These are phyloP conservation scores for Scheffersomyces illinoinensis DNA, from an alignment of 1,139 yeast species.

Conservation along the genomic window DNA sequence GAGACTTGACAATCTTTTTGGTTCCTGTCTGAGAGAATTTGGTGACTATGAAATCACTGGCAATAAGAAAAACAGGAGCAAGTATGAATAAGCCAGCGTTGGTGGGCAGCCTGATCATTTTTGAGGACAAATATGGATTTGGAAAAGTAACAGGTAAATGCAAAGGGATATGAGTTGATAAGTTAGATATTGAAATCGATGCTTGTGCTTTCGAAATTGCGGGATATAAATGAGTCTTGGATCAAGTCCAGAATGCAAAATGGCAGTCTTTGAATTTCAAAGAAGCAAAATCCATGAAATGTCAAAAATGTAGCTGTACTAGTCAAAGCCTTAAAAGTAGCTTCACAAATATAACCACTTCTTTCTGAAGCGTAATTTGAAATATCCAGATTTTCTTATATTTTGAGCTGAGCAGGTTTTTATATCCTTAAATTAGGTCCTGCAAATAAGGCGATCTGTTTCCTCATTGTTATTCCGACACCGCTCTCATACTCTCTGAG, in stretches of 20 bases:
- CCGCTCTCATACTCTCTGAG: not conserved
- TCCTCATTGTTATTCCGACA: not conserved
- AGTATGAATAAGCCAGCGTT: constrained; percentile 17
- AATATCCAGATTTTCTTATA: not conserved
- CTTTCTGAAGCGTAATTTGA: not conserved
- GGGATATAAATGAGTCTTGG: not conserved
- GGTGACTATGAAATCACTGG: constrained; percentile 19
- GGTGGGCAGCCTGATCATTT: constrained; percentile 14
- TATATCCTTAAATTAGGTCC: not conserved
- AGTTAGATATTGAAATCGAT: not conserved
- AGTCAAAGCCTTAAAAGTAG: not conserved
- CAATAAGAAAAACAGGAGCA: constrained; percentile 19
- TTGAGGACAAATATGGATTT: not conserved
- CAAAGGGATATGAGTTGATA: constrained; percentile 4
- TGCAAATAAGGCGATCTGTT: not conserved
- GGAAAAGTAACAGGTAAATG: constrained; percentile 1
- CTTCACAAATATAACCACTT: not conserved
- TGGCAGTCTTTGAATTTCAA: not conserved
- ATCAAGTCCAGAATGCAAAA: not conserved
- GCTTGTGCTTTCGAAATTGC: not conserved
- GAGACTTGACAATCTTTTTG: constrained; percentile 11
- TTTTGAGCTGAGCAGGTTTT: not conserved
- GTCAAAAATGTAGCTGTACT: not conserved
- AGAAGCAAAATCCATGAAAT: not conserved
- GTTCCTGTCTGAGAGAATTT: constrained; percentile 15